A percentile compares a stretch with the other conserved stretches of the same genome.
phyloP scores from a whole-genome alignment of 1,139 yeast genomes.

The Nakaseomyces sp. region DNA sequence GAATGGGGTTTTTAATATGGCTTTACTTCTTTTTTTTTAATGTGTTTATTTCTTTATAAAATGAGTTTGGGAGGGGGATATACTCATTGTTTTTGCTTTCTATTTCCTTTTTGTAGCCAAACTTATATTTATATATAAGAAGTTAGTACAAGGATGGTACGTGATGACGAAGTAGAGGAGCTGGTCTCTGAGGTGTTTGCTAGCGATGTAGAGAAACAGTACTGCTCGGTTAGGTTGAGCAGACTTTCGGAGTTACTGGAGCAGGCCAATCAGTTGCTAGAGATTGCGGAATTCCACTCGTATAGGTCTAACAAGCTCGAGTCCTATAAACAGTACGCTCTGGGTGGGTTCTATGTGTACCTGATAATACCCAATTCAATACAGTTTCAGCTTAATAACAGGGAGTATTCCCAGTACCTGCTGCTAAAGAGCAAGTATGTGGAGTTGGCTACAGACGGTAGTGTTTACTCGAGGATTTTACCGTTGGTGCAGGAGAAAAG shows the following conservation, averaged over 20 bases:
- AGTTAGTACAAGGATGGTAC: too few species aligned
- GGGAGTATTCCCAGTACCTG: constrained; percentile 32
- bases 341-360: constrained; percentile 25
- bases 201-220: neutral
- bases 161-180: neutral
- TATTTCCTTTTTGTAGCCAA: too few species aligned
- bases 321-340: neutral
- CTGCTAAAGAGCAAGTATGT: constrained; percentile 22
- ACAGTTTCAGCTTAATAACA: constrained; percentile 34
- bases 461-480: neutral
- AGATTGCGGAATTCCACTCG: neutral
- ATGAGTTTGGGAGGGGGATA: too few species aligned
- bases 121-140: too few species aligned
- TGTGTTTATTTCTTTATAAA: too few species aligned
- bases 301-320: too few species aligned
- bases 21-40: too few species aligned
- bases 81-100: too few species aligned
- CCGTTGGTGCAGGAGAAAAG: neutral
- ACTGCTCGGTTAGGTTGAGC: neutral
- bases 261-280: neutral
- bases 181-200: neutral
- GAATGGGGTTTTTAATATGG: too few species aligned
- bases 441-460: neutral
- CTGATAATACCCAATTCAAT: constrained; percentile 34
- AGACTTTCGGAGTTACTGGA: neutral